Conservation (phyloP, 2,329 filamentous ascomycete species). For the Hypoxylon sp. region DNA sequence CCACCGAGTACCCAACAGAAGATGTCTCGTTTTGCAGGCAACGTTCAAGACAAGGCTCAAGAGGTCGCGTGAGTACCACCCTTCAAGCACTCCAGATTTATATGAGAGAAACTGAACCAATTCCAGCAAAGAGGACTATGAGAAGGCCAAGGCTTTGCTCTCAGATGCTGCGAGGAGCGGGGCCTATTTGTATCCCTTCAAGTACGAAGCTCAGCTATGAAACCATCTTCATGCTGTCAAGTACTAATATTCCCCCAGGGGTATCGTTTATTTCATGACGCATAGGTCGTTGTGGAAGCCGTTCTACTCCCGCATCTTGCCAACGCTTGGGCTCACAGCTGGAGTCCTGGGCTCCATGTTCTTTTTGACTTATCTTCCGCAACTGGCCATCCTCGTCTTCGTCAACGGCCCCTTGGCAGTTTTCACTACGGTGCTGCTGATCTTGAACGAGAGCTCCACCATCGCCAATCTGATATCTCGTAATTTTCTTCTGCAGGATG, state of each 20-base stretch:
- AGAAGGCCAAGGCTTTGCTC: conserved; percentile 69
- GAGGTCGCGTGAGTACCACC: conserved; percentile 58
- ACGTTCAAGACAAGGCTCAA: conserved; percentile 56
- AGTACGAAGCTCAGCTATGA: conserved; percentile 48
- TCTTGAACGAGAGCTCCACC: conserved; percentile 68
- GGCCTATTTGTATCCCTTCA: conserved; percentile 87
- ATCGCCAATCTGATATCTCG: conserved; percentile 66
- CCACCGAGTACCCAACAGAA: no score
- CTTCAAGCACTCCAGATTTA: neutral
- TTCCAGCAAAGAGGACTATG: conserved; percentile 72
- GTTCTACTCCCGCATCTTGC: conserved; percentile 61
- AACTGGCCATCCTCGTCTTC: conserved; percentile 81
- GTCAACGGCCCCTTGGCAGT: conserved; percentile 84
- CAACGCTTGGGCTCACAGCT: conserved; percentile 73
- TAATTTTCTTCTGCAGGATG: conserved; percentile 80
- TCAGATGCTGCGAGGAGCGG: conserved; percentile 76
- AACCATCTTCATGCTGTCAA: neutral
- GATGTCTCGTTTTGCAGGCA: conserved; percentile 40
- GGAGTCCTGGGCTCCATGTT: conserved; percentile 84
- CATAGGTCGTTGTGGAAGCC: conserved; percentile 67
- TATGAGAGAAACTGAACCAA: conserved; percentile 15
- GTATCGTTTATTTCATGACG: conserved; percentile 65
- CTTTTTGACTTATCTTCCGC: conserved; percentile 83
- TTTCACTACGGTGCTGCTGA: conserved; percentile 74
- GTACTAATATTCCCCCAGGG: conserved; percentile 45